phyloP scores from a whole-genome alignment of 2,329 filamentous ascomycete species.

The Aureobasidium sp. region DNA sequence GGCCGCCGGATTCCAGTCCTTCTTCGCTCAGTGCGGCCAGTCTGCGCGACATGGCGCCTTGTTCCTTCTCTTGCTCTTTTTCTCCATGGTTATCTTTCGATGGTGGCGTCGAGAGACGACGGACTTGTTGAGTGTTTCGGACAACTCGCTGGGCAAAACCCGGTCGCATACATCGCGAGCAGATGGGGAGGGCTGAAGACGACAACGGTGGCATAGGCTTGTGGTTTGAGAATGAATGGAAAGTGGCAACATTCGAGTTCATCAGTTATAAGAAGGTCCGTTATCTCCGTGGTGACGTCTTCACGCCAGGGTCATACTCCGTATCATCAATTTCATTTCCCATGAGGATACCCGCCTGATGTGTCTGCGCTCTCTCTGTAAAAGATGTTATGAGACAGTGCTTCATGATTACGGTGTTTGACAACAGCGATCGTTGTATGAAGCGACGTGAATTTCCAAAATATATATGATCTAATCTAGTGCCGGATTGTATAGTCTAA shows the following conservation, averaged over 20 bases:
- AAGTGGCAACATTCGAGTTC: conserved; percentile 1
- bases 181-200: conserved; percentile 24
- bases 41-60: conserved; percentile 53
- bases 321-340: no score
- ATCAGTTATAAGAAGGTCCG: not conserved
- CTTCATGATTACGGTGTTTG: no score
- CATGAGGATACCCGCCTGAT: not conserved
- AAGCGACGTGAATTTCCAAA: not conserved
- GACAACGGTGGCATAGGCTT: conserved; percentile 18
- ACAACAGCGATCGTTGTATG: not conserved
- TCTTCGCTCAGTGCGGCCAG: conserved; percentile 56
- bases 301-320: not conserved
- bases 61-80: conserved; percentile 27
- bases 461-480: not conserved
- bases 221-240: conserved; percentile 18
- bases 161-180: conserved; percentile 36
- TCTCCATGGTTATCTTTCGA: conserved; percentile 13
- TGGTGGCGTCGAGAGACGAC: conserved; percentile 17
- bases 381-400: not conserved
- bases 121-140: not conserved
- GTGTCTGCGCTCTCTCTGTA: no score
- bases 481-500: not conserved
- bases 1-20: conserved; percentile 48
- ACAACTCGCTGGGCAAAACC: conserved; percentile 18
- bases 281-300: not conserved